Evolutionary conservation across 1,284 basidiomycete genomes (phyloP).

Genomic region (Inonotus hispidus): DNA sequence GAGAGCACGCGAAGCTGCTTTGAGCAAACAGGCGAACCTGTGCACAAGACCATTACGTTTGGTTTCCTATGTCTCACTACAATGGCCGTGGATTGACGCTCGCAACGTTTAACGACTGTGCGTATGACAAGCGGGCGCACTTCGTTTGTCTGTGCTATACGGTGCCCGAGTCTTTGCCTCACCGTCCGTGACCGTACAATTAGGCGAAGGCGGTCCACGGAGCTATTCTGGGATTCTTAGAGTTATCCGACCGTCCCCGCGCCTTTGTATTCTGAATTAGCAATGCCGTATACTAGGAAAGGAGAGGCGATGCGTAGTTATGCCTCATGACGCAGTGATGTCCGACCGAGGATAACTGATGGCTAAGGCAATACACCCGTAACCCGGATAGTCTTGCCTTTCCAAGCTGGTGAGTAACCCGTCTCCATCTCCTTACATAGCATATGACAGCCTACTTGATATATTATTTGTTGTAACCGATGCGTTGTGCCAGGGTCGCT

Average conservation of each 20-base stretch:
- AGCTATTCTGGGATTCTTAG: not conserved
- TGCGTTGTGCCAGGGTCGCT: not conserved
- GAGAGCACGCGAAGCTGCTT: too few species aligned
- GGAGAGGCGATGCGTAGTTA: not conserved
- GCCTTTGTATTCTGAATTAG: not conserved
- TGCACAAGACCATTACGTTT: too few species aligned
- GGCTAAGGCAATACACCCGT: not conserved
- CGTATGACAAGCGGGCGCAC: not conserved
- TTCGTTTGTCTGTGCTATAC: not conserved
- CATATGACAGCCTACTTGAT: not conserved
- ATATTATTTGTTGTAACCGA: not conserved
- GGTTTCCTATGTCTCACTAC: too few species aligned
- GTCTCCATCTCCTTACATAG: not conserved
- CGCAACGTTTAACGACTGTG: not conserved
- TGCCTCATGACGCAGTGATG: not conserved
- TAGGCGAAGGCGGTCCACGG: not conserved
- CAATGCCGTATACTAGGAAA: not conserved
- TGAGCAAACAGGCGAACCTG: too few species aligned
- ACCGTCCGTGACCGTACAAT: not conserved
- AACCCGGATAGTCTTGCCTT: not conserved
- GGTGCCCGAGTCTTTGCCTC: not conserved
- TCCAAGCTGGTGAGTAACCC: not conserved
- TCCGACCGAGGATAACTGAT: not conserved
- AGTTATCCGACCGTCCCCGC: not conserved
- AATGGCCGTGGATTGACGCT: too few species aligned